Conservation (phyloP, 2,329 filamentous ascomycete species). For the Macrophomina phaseolina region DNA sequence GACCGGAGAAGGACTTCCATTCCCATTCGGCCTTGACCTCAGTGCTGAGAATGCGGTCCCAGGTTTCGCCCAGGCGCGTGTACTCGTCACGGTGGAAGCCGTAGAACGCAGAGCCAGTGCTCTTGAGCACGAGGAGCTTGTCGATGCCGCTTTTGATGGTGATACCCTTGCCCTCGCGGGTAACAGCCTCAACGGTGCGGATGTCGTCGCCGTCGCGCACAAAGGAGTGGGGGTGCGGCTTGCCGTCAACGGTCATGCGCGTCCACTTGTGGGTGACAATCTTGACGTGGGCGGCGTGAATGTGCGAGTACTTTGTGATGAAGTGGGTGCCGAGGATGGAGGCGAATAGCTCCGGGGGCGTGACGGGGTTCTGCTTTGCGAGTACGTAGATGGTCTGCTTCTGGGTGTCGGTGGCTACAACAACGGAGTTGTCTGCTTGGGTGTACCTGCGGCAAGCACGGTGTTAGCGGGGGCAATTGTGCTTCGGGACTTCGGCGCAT, state of each 20-base stretch:
- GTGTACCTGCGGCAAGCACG: constrained; percentile 71
- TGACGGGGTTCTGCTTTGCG: constrained; percentile 91
- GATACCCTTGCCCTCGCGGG: constrained; percentile 70
- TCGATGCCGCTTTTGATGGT: constrained; percentile 77
- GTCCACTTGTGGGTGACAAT: constrained; percentile 90
- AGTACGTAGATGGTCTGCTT: constrained; percentile 93
- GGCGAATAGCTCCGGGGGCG: constrained; percentile 90
- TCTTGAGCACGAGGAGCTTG: constrained; percentile 89
- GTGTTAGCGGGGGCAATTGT: not conserved
- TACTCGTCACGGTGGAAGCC: constrained; percentile 92
- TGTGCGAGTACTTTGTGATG: constrained; percentile 84
- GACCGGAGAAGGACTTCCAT: constrained; percentile 73
- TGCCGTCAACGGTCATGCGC: constrained; percentile 83
- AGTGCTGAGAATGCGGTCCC: constrained; percentile 94
- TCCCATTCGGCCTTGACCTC: constrained; percentile 87
- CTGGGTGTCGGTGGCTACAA: constrained; percentile 96
- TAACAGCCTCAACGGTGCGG: constrained; percentile 78
- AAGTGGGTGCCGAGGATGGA: constrained; percentile 87
- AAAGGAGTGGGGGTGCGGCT: constrained; percentile 95
- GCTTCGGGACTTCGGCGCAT: constrained; percentile 32
- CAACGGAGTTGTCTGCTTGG: constrained; percentile 87
- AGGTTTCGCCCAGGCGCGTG: constrained; percentile 87
- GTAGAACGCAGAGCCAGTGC: constrained; percentile 94
- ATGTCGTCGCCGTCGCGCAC: constrained; percentile 87
- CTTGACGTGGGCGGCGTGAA: constrained; percentile 80